These are phyloP conservation scores for Paramecium sonneborni DNA, from an alignment of 73 alveolate genomes.

Conservation along the genomic window DNA sequence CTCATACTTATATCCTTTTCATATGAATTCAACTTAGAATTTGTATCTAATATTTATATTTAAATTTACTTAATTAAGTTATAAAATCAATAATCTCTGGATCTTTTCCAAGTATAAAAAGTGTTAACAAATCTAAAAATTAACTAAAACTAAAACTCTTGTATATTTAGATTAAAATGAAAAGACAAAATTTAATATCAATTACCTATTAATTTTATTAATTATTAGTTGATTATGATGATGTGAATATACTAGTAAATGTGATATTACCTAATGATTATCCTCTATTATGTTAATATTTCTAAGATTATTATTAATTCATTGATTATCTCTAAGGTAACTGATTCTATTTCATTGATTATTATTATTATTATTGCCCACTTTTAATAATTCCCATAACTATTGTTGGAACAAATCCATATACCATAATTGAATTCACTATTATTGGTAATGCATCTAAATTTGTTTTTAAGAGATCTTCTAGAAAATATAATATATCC, in stretches of 20 bases:
- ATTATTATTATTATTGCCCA: too few relatives aligned
- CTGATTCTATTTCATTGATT: not conserved
- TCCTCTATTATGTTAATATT: not conserved
- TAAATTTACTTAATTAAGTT: not conserved
- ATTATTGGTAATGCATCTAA: not conserved
- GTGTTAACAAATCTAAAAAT: not conserved
- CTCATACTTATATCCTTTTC: not conserved
- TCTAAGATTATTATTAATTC: not conserved
- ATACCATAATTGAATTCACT: not conserved
- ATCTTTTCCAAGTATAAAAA: not conserved
- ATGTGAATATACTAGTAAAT: not conserved
- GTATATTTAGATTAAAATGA: not conserved
- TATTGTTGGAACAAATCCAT: conserved; percentile 27
- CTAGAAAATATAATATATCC: not conserved
- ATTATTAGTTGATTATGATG: not conserved
- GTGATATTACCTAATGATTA: not conserved
- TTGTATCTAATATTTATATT: not conserved
- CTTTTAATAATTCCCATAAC: not conserved
- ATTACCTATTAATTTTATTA: not conserved
- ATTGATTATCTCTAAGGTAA: not conserved
- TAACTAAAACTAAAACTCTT: not conserved
- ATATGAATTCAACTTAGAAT: not conserved
- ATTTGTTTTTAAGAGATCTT: not conserved
- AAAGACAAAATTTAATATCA: not conserved
- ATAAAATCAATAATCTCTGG: not conserved